phyloP scores from a whole-genome alignment of 169 alveolate genomes.

The Pseudocohnilembus persalinus region DNA sequence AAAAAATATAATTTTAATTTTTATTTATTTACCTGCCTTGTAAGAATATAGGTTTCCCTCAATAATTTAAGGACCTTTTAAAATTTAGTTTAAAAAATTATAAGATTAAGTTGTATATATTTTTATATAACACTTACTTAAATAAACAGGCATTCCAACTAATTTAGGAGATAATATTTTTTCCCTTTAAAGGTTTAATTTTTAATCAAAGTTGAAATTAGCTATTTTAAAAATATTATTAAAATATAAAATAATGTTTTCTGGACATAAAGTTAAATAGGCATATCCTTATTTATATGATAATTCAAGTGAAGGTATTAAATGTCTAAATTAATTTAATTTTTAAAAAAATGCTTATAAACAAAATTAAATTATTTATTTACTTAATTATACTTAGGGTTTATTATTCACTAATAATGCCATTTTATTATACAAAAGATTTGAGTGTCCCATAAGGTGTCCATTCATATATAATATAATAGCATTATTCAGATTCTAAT shows the following conservation, averaged over 20 bases:
- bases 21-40: background rate
- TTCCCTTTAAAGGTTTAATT: background rate
- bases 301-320: background rate
- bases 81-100: background rate
- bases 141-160: background rate
- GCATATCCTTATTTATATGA: background rate
- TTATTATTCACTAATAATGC: background rate
- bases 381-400: background rate
- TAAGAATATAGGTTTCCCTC: background rate
- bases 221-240: background rate
- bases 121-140: no score
- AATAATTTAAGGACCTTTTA: background rate
- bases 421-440: no score
- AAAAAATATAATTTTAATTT: no score
- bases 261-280: background rate
- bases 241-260: no score
- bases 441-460: no score
- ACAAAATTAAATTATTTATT: no score
- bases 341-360: no score
- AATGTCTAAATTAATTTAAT: background rate
- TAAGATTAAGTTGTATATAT: no score
- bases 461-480: no score
- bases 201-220: background rate
- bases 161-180: background rate
- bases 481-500: no score